Conservation (phyloP, 2,329 filamentous ascomycete species). For the Scedosporium boydii region DNA sequence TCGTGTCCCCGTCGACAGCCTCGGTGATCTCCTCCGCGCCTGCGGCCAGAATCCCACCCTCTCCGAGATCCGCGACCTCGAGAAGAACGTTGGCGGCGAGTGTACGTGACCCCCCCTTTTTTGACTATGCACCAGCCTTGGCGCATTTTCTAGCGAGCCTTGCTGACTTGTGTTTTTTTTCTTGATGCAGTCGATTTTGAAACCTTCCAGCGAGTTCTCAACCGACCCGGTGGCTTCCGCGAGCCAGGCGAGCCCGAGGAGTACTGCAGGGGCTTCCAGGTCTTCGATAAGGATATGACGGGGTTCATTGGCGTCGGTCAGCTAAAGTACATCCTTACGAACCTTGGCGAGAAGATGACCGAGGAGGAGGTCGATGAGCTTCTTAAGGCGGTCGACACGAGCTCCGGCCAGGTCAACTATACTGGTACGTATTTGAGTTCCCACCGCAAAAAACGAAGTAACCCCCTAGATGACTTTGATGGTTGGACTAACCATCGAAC, state of each 20-base stretch:
- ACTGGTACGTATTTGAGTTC: constrained; percentile 53
- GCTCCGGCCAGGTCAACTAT: constrained; percentile 95
- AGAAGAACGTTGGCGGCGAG: constrained; percentile 80
- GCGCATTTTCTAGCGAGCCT: not conserved
- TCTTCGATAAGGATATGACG: constrained; percentile 98
- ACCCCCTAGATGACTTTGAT: not conserved
- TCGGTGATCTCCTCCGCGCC: constrained; percentile 89
- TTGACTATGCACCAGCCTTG: not conserved
- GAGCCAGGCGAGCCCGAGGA: constrained; percentile 96
- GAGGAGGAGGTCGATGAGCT: constrained; percentile 98
- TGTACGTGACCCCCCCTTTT: constrained; percentile 54
- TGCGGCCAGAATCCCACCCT: constrained; percentile 98
- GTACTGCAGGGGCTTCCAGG: constrained; percentile 97
- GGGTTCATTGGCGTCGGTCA: constrained; percentile 97
- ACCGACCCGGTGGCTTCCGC: constrained; percentile 95
- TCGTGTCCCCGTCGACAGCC: constrained; percentile 73
- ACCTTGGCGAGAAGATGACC: constrained; percentile 98
- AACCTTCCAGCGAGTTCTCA: constrained; percentile 91
- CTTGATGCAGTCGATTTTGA: constrained; percentile 78
- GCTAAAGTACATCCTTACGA: constrained; percentile 95
- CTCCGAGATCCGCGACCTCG: constrained; percentile 82
- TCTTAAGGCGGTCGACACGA: constrained; percentile 95
- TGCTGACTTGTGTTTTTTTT: not conserved
- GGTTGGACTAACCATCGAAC: constrained; percentile 5
- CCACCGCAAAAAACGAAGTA: not conserved